These are phyloP conservation scores for Evansstolkia leycettana DNA, from an alignment of 495 filamentous ascomycete genomes.

Conservation along the genomic window DNA sequence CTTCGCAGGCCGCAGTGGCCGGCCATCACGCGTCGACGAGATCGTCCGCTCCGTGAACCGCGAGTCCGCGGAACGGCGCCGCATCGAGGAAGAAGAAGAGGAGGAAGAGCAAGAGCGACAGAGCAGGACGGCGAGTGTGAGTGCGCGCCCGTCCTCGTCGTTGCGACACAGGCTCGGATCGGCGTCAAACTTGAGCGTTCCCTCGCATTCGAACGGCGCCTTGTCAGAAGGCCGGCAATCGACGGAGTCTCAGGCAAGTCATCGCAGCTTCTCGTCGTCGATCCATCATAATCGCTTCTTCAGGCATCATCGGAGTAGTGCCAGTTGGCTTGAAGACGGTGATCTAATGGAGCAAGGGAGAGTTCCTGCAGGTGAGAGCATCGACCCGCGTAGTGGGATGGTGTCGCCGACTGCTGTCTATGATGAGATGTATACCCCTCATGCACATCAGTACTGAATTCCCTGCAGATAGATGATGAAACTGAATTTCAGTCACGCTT, in stretches of 20 bases:
- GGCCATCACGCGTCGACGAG: slow-evolving; percentile 20
- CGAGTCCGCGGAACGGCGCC: slow-evolving; percentile 26
- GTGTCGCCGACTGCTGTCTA: not conserved
- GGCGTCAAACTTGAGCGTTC: too few relatives aligned
- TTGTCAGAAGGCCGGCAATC: not conserved
- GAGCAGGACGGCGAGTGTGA: not conserved
- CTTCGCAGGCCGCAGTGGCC: slow-evolving; percentile 37
- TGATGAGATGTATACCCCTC: too few relatives aligned
- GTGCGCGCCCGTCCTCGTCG: not conserved
- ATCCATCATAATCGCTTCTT: slow-evolving; percentile 1
- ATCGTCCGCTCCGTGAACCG: slow-evolving; percentile 29
- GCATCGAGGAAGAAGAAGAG: slow-evolving; percentile 33
- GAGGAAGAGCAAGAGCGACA: slow-evolving; percentile 16
- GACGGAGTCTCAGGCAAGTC: not conserved
- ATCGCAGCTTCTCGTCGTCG: not conserved
- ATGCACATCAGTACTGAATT: too few relatives aligned
- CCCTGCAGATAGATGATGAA: too few relatives aligned
- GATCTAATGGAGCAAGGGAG: not conserved
- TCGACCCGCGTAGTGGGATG: not conserved
- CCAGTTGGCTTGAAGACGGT: not conserved
- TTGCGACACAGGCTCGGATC: too few relatives aligned
- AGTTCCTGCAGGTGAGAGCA: not conserved
- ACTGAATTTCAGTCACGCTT: too few relatives aligned
- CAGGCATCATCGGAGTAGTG: not conserved
- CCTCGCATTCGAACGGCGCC: too few relatives aligned